Conservation (phyloP, 495 filamentous ascomycete species). For the Trichoderma virens region DNA sequence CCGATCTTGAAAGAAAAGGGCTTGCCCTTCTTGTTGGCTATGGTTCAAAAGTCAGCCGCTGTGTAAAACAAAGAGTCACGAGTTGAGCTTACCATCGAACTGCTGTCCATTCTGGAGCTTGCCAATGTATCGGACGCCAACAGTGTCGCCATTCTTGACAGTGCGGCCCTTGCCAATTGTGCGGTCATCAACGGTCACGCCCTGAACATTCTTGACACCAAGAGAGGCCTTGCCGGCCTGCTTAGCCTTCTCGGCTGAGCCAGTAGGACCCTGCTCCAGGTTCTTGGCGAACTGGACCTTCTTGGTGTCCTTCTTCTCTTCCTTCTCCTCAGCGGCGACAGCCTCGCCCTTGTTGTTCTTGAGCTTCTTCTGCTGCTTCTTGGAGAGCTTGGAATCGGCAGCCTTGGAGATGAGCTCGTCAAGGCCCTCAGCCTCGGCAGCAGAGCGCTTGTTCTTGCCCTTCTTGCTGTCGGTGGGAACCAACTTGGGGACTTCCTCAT, state of each 20-base stretch:
- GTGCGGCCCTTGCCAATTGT: conserved; percentile 75
- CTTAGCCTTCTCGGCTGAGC: conserved; percentile 45
- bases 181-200: conserved; percentile 89
- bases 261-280: conserved; percentile 90
- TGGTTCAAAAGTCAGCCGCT: conserved; percentile 23
- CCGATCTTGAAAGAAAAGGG: conserved; percentile 94
- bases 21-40: conserved; percentile 95
- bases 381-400: conserved; percentile 62
- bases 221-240: conserved; percentile 35
- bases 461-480: conserved; percentile 54
- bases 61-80: not conserved
- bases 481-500: conserved; percentile 74
- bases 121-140: conserved; percentile 94
- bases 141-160: conserved; percentile 76
- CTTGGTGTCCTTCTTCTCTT: conserved; percentile 64
- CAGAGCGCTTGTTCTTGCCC: conserved; percentile 81
- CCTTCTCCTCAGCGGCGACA: conserved; percentile 52
- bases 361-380: conserved; percentile 97
- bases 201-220: conserved; percentile 70
- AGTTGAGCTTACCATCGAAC: conserved; percentile 68
- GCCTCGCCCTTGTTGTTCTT: conserved; percentile 96
- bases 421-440: conserved; percentile 61
- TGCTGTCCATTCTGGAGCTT: conserved; percentile 88
- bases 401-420: conserved; percentile 56
- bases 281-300: conserved; percentile 99